phyloP scores from a whole-genome alignment of 352 stramenopile species.

The Globisporangium nodosum region DNA sequence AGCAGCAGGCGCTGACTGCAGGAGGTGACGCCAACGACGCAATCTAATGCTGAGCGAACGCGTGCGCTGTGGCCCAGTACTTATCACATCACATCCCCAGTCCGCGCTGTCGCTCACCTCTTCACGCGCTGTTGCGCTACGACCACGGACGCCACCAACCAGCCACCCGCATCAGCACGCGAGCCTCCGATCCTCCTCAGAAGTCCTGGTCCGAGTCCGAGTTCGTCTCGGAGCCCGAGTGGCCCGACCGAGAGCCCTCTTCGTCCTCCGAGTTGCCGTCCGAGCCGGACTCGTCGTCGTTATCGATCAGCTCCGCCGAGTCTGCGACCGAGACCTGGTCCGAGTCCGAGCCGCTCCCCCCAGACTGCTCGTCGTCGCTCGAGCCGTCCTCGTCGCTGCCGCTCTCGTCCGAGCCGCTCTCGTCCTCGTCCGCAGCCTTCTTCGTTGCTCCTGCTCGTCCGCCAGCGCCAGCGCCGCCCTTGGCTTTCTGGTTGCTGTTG shows the following conservation, averaged over 20 bases:
- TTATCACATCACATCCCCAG: neutral
- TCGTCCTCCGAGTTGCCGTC: constrained; percentile 36
- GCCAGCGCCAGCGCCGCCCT: neutral
- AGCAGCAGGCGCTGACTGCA: neutral
- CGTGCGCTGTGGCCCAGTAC: neutral
- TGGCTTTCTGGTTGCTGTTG: constrained; percentile 46
- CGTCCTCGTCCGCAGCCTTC: constrained; percentile 30
- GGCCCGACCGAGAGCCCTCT: constrained; percentile 46
- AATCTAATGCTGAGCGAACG: neutral
- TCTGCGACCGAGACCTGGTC: constrained; percentile 81
- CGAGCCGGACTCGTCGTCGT: constrained; percentile 68
- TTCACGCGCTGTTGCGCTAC: neutral
- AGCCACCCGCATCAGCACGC: neutral
- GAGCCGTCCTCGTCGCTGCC: constrained; percentile 41
- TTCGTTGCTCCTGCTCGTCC: constrained; percentile 20
- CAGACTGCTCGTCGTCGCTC: constrained; percentile 27
- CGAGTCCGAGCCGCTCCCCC: constrained; percentile 46
- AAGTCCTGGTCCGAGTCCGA: constrained; percentile 82
- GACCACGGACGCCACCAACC: neutral
- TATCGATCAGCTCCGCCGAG: constrained; percentile 78
- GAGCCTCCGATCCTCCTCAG: constrained; percentile 13
- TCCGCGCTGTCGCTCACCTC: neutral
- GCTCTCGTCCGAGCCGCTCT: constrained; percentile 46
- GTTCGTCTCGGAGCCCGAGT: constrained; percentile 15
- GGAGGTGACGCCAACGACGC: neutral